A percentile compares a stretch with the other conserved stretches of the same genome.
Conservation (phyloP, 148 eudicot species). For the Gaultheria prostrata region DNA sequence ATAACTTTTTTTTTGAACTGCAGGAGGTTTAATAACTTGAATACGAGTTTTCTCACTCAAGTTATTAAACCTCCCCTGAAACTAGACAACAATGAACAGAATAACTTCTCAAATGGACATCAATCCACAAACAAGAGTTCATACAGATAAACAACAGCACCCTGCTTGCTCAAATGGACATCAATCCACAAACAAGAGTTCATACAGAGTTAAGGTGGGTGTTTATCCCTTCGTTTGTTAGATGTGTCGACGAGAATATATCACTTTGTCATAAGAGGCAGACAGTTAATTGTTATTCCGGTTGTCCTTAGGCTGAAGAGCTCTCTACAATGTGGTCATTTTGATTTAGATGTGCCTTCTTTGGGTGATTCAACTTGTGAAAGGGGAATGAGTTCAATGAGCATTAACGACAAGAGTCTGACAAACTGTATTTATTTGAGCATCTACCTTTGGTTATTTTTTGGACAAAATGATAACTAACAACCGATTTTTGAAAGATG, state of each 20-base stretch:
- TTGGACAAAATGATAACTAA: too few relatives aligned
- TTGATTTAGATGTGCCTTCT: slow-evolving; percentile 40
- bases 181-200: slow-evolving; percentile 53
- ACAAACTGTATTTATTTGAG: too few relatives aligned
- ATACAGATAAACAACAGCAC: neutral
- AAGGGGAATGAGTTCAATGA: slow-evolving; percentile 58
- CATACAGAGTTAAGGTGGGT: too few relatives aligned
- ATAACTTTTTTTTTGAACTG: neutral
- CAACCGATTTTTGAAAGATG: too few relatives aligned
- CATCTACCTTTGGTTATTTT: too few relatives aligned
- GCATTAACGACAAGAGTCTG: slow-evolving; percentile 43
- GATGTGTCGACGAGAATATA: slow-evolving; percentile 67
- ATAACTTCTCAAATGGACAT: neutral
- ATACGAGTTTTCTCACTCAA: neutral
- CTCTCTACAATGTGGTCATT: slow-evolving; percentile 79
- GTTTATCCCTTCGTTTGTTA: slow-evolving; percentile 68
- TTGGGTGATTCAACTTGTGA: slow-evolving; percentile 53
- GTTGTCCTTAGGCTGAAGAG: slow-evolving; percentile 83
- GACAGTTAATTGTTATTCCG: slow-evolving; percentile 60
- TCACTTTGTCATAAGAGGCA: slow-evolving; percentile 77
- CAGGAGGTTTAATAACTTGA: neutral
- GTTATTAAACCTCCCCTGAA: neutral
- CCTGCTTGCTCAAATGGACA: slow-evolving; percentile 35
- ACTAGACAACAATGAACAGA: slow-evolving; percentile 11
- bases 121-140: neutral